Evolutionary conservation across 768 basidiomycete genomes (phyloP), one percentile per base, ranked within the genome.

Genomic region (Antrodiella citrinella): DNA sequence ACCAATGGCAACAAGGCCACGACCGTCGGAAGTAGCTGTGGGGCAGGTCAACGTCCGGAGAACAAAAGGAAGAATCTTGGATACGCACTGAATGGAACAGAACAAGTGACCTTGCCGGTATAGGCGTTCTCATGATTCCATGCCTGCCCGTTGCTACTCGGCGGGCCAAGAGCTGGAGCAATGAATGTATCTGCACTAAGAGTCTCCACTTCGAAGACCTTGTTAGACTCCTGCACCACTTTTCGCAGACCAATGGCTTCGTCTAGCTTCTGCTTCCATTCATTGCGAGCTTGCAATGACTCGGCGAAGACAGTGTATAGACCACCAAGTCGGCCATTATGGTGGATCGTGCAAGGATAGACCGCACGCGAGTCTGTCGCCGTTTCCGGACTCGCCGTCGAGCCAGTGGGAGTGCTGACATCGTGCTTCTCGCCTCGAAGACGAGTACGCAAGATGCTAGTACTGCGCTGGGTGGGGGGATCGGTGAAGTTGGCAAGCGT

Each of bases 121-220:
- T 82, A 85, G 11, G 82, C 72, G 51, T 74, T 83, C 47, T 90
- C 87, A 47, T 84, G 77, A 57, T 81, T 69, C 72, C 72, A 91
- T 9, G 82, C 71, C 2, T 84, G 77, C 22, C 57, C 45, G 0
- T 63, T 50, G 3, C 63, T 61, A 12, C 71, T 73, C 26, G 72
- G 70, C 40, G 76, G 68, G 7, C 30, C 30, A 51, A 84, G 69
- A 1, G 84, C 77, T 0, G 90, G 87, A 19, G 90, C 78, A 44
- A 86, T 67, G 73, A 96, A 96, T 0, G 91, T 93, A 59, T 94
- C 91, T 18, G 80, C 73, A 62, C 91, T 94, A 49, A 96, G 73
- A 2, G 88, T 89, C 61, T 91, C 89, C 51, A 93, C 78, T 68
- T 97, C 93, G 57, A 97, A 96, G 15, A 91, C 91, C 71, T 91